Evolutionary conservation across 2,329 filamentous ascomycete species (phyloP).

Genomic region (Microcyclosporella mali): DNA sequence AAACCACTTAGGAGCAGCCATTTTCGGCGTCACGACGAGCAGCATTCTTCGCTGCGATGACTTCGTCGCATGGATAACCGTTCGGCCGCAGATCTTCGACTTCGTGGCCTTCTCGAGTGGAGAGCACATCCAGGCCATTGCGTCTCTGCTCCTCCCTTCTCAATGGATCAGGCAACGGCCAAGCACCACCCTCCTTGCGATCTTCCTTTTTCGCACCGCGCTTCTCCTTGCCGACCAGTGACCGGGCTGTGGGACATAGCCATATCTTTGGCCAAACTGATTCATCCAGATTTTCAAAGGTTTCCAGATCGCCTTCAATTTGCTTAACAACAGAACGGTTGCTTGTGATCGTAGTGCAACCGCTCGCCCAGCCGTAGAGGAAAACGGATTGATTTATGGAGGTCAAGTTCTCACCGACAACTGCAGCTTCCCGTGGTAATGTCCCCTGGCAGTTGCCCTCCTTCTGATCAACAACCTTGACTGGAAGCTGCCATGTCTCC

Average conservation of each 20-base stretch:
- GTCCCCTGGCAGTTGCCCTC: constrained; percentile 32
- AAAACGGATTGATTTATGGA: constrained; percentile 66
- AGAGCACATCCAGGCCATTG: constrained; percentile 28
- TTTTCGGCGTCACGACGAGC: too few species aligned
- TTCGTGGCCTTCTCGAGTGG: constrained; percentile 19
- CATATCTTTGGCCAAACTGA: constrained; percentile 55
- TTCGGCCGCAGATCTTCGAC: constrained; percentile 28
- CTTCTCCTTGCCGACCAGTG: constrained; percentile 62
- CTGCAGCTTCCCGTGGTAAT: constrained; percentile 42
- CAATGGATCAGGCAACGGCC: constrained; percentile 27
- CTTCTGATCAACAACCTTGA: constrained; percentile 48
- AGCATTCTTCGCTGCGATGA: constrained; percentile 23
- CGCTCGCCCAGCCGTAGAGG: constrained; percentile 61
- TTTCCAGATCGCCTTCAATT: constrained; percentile 55
- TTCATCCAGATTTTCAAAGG: constrained; percentile 45
- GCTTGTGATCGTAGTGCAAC: constrained; percentile 62
- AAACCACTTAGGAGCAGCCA: too few species aligned
- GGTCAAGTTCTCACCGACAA: constrained; percentile 46
- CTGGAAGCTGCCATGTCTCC: constrained; percentile 53
- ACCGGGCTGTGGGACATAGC: constrained; percentile 59
- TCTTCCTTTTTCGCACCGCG: constrained; percentile 23
- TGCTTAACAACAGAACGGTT: constrained; percentile 63
- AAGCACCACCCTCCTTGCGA: constrained; percentile 12
- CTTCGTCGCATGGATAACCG: constrained; percentile 26
- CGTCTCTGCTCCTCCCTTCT: constrained; percentile 26